Base-by-base conservation (phyloP, 2,329 filamentous ascomycete species). In the Harringtonia aguacate region DNA sequence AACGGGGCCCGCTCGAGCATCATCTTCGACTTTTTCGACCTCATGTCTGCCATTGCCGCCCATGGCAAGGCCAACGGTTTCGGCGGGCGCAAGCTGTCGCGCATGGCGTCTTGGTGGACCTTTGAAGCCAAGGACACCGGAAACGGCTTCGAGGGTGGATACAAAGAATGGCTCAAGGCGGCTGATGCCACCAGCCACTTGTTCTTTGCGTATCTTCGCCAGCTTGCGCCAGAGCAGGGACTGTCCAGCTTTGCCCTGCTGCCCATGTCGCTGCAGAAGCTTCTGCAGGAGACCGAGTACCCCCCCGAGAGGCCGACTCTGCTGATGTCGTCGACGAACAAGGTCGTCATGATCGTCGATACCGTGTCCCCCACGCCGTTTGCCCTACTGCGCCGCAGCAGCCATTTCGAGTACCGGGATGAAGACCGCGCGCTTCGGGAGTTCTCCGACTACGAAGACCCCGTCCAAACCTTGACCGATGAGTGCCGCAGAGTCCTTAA, bases 31-130 rank as follows among this genome's bases (percentile, higher is more conserved):
- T 97, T 95, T 64, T 98, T 97, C 64, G 90, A 97, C 55, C 77
- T 98, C 1, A 67, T 98, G 36, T 81, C 90, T 4, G 87, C 90
- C 8, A 79, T 95, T 54, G 89, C 92, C 29, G 92, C 92, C 14
- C 86, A 95, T 56, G 86, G 86, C 53, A 97, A 97, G 67, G 79
- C 72, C 44, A 98, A 98, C 60, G 92, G 92, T 36, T 77, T 98
- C 50, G 86, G 88, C 48, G 92, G 92, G 22, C 80, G 89, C 51
- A 97, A 97, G 62, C 74, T 98, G 44, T 97, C 92, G 10, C 79
- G 92, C 52, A 86, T 94, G 74, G 92, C 90, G 34, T 88, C 89
- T 37, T 98, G 92, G 92, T 98, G 92, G 92, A 88, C 90, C 1
- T 98, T 98, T 60, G 90, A 95, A 57, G 86, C 94, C 53, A 77